Evolutionary conservation across 106 monocot species (phyloP), one percentile per base, ranked within the genome.

Genomic region (Xerophyta viscosa): DNA sequence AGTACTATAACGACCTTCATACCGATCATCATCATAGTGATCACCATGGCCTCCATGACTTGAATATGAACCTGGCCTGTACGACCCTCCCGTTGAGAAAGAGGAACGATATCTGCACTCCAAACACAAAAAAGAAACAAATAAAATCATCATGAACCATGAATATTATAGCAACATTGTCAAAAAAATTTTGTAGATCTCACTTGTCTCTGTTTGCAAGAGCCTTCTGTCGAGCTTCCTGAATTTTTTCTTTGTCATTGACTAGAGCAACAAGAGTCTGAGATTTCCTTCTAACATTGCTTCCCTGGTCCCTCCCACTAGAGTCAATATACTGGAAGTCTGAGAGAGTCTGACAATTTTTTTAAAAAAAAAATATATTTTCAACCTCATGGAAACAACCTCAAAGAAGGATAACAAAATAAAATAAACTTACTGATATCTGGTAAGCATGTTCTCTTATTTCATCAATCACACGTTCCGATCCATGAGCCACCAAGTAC

Each of bases 271-370:
- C 87, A 54, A 92, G 79, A 64, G 52, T 68, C 56, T 87, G 92
- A 20, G 87, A 92, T 77, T 92, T 92, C 70, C 73, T 83, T 48
- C 92, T 54, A 6, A 92, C 82, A 71, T 92, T 92, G 62, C 58
- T 86, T 17, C 92, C 92, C 50, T 92, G 92, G 43, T 92, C 92
- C 52, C 71, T 76, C 57, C 87, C 92, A 50, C 64, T 79, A 22
- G 92, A 87, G 66, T 92, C 92, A 18, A 92, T 83, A 66, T 92
- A 92, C 59, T 92, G 86, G 58, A 92, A 92, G 58, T 85, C 74
- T 3, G 86, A 77, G 37, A 92, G 76, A 29, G 87, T 77, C 92
- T 92, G 79, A 13, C 27, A 66, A 17, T 49, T 31, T 20, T 19
- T 22, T 51, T 45, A 1, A 15, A 39, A 39, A 39, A 2, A 39